Evolutionary conservation across 345 rosid species (phyloP).

Genomic region (Eucalyptus pauciflora): DNA sequence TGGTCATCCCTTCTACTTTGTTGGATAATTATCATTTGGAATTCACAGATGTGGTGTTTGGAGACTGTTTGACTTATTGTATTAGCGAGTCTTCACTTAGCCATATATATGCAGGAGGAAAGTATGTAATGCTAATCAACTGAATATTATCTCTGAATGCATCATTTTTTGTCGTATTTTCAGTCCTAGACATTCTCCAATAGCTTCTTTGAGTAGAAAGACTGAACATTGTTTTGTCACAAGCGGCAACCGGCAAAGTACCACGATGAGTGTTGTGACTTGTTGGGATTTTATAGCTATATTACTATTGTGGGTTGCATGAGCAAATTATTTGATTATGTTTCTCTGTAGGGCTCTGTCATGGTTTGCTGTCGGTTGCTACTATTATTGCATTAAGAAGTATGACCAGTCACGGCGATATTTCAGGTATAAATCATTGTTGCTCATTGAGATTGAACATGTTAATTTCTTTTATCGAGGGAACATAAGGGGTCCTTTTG

Average conservation of each 20-base stretch:
- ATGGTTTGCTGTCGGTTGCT: constrained; percentile 34
- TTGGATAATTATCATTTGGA: background rate
- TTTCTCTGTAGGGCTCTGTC: constrained; percentile 63
- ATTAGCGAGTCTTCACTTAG: background rate
- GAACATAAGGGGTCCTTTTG: background rate
- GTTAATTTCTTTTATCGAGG: background rate
- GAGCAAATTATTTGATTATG: background rate
- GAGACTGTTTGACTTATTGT: background rate
- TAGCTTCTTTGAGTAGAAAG: background rate
- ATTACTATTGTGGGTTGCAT: background rate
- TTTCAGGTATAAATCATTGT: constrained; percentile 50
- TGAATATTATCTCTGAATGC: background rate
- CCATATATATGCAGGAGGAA: background rate
- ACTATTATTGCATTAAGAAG: constrained; percentile 67
- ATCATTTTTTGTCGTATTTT: background rate
- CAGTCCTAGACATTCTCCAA: background rate
- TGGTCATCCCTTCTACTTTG: background rate
- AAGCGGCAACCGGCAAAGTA: background rate
- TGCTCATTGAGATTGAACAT: background rate
- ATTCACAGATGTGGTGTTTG: background rate
- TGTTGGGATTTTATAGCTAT: background rate
- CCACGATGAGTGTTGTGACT: background rate
- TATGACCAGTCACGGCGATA: constrained; percentile 77
- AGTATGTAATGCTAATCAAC: background rate
- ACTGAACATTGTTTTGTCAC: background rate